These are phyloP conservation scores for Zizania palustris DNA, from an alignment of 202 grass and related monocot species.

Conservation along the genomic window DNA sequence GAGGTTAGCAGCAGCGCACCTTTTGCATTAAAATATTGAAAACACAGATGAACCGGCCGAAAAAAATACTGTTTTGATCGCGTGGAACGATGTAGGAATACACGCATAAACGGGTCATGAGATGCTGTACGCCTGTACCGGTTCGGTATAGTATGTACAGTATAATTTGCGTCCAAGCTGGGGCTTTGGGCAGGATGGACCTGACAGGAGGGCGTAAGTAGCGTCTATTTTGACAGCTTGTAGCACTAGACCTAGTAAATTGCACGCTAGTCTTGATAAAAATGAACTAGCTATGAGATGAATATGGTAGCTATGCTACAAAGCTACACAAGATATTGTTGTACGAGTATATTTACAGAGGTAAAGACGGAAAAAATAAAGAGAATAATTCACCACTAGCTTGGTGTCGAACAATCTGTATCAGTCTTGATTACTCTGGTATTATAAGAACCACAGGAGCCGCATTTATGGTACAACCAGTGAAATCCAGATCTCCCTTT, in stretches of 20 bases:
- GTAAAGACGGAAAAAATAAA: slow-evolving; percentile 31
- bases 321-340: slow-evolving; percentile 28
- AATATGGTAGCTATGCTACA: slow-evolving; percentile 45
- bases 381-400: slow-evolving; percentile 41
- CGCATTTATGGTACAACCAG: slow-evolving; percentile 96
- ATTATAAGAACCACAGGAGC: slow-evolving; percentile 90
- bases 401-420: slow-evolving; percentile 64
- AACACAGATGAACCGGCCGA: not conserved
- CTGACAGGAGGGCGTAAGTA: not conserved
- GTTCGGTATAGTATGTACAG: slow-evolving; percentile 2
- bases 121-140: not conserved
- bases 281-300: slow-evolving; percentile 45
- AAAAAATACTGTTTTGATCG: not conserved
- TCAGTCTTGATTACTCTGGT: slow-evolving; percentile 95
- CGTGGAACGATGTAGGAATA: not conserved
- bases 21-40: not conserved
- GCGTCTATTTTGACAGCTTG: slow-evolving; percentile 28
- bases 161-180: slow-evolving; percentile 15
- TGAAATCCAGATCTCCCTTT: slow-evolving; percentile 83
- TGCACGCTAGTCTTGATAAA: slow-evolving; percentile 45
- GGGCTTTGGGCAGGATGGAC: slow-evolving; percentile 5
- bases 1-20: no score
- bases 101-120: not conserved
- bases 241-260: slow-evolving; percentile 31
- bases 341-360: slow-evolving; percentile 45